Conservation (phyloP, 176 grass and related monocot genomes). For the Oropetium thomaeum region DNA sequence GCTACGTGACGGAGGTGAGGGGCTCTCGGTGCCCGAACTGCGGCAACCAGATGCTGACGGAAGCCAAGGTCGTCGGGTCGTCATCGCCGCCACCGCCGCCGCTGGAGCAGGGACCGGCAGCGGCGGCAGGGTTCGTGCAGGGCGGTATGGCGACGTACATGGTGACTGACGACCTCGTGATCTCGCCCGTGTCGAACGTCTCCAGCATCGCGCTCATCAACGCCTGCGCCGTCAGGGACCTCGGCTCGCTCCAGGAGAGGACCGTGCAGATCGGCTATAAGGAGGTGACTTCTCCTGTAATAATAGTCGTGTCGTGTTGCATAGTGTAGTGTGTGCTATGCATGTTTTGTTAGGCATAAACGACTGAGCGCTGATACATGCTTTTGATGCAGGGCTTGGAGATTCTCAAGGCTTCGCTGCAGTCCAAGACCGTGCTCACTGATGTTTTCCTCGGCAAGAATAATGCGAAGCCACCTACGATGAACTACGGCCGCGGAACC, state of each 20-base stretch:
- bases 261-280: conserved; percentile 36
- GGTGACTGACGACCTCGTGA: conserved; percentile 40
- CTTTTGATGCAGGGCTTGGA: conserved; percentile 32
- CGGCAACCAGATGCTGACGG: neutral
- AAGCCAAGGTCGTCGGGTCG: neutral
- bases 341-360: too few relatives aligned
- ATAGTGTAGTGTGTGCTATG: too few relatives aligned
- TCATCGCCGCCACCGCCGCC: neutral
- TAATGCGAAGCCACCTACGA: neutral
- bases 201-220: conserved; percentile 44
- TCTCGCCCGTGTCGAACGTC: conserved; percentile 48
- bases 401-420: conserved; percentile 40
- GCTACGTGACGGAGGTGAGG: neutral
- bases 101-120: neutral
- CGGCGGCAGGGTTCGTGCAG: conserved; percentile 26
- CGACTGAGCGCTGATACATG: too few relatives aligned
- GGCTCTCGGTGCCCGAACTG: neutral
- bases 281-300: too few relatives aligned
- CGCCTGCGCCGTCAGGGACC: conserved; percentile 22
- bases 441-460: conserved; percentile 33
- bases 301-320: too few relatives aligned
- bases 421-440: conserved; percentile 48
- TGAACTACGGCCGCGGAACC: neutral
- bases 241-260: conserved; percentile 34
- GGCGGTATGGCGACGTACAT: conserved; percentile 33